Base-by-base conservation (phyloP, 305 asterid genomes). In the Caryopteris hybrid region DNA sequence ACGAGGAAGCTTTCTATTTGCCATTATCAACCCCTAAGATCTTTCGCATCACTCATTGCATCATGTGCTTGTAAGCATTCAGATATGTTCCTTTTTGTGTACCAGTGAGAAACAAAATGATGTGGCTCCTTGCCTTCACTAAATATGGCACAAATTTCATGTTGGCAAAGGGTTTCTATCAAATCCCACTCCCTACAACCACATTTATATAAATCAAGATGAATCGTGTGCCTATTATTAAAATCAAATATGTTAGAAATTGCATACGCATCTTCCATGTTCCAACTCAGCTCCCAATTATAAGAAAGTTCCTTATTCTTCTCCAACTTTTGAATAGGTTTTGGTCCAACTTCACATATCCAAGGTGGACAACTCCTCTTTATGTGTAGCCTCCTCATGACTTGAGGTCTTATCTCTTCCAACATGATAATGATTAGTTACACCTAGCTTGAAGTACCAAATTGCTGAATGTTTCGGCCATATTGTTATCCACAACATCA, bases 261-360 rank as follows among this genome's bases (percentile, higher is more conserved):
- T 6, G 27, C 61, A 54, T 54, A 54, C 8, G 25, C 29, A 5
- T 57, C 63, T 16, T 57, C 63, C 2, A 29, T 46, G 17, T 57
- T 60, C 66, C 52, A 60, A 41, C 20, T 6, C 13, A 60, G 21
- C 20, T 60, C 36, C 66, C 66, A 60, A 4, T 60, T 0, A 13
- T 36, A 60, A 8, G 66, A 60, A 3, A 20, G 8, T 5, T 60
- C 51, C 2, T 39, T 60, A 5, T 60, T 60, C 33, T 41, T 60
- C 18, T 39, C 52, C 27, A 60, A 39, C 16, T 60, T 60, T 22
- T 38, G 46, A 51, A 60, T 60, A 38, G 36, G 51, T 43, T 42
- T 55, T 17, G 61, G 61, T 29, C 23, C 61, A 55, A 55, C 38
- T 27, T 6, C 51, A 60, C 52, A 60, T 38, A 60, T 60, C 66